A percentile compares a stretch with the other conserved stretches of the same genome.
Conservation (phyloP, 176 grass and related monocot genomes). For the Carex pumila region DNA sequence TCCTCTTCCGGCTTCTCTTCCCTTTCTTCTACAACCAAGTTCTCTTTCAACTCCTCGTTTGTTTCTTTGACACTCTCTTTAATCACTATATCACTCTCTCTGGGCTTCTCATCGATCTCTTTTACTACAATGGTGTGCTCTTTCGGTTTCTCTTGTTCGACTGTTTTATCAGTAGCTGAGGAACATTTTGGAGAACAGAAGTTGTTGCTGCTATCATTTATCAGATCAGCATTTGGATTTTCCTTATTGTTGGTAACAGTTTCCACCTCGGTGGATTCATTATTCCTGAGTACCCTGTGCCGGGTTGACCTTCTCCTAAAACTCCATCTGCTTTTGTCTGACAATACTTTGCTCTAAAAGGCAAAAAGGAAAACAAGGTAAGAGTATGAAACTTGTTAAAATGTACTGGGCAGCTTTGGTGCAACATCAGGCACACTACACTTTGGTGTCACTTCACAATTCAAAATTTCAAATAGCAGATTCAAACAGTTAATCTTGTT, state of each 20-base stretch:
- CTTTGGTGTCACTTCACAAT: not conserved
- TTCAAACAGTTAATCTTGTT: not conserved
- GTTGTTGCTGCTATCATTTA: conserved; percentile 24
- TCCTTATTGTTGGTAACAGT: conserved; percentile 75
- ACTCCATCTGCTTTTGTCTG: conserved; percentile 94
- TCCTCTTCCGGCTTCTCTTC: conserved; percentile 29
- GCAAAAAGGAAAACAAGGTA: not conserved
- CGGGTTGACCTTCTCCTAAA: conserved; percentile 92
- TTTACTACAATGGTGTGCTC: conserved; percentile 30
- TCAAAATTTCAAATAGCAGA: not conserved
- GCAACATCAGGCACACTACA: not conserved
- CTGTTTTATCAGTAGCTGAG: conserved; percentile 54
- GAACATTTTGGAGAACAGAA: conserved; percentile 60
- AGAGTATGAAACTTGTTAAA: conserved; percentile 14
- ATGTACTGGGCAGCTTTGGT: not conserved
- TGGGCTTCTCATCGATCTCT: conserved; percentile 8
- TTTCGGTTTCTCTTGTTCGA: conserved; percentile 40
- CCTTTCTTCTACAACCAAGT: conserved; percentile 22
- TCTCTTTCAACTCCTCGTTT: conserved; percentile 26
- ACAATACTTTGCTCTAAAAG: conserved; percentile 68
- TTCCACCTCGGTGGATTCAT: conserved; percentile 60
- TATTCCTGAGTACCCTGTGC: conserved; percentile 79
- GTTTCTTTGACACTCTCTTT: conserved; percentile 21
- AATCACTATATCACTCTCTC: conserved; percentile 6
- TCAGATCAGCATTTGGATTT: conserved; percentile 50